Percentiles rank a stretch among this genome's conserved stretches.
Evolutionary conservation across 2,329 filamentous ascomycete genomes (phyloP).

Genomic region (Venturia effusa): DNA sequence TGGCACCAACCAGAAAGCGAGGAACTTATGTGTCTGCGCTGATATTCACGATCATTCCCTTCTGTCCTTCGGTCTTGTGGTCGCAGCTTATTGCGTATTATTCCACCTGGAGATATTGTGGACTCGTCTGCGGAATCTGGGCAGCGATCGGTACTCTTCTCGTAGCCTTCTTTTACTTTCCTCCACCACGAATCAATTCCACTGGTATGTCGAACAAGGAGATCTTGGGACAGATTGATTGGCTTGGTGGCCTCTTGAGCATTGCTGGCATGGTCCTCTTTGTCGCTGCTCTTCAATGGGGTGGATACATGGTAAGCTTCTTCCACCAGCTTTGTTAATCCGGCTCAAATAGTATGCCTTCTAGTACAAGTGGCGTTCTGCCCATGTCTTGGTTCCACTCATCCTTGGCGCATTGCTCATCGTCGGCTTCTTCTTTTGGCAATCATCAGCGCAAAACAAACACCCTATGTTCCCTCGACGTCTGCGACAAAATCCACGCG

Average conservation of each 20-base stretch:
- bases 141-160: slow-evolving; percentile 35
- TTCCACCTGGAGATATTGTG: slow-evolving; percentile 39
- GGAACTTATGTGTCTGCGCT: slow-evolving; percentile 47
- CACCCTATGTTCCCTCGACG: slow-evolving; percentile 12
- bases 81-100: slow-evolving; percentile 40
- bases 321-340: background rate
- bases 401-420: slow-evolving; percentile 12
- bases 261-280: slow-evolving; percentile 41
- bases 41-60: slow-evolving; percentile 49
- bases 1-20: slow-evolving; percentile 51
- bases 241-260: slow-evolving; percentile 39
- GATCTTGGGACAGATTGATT: slow-evolving; percentile 38
- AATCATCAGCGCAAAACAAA: slow-evolving; percentile 7
- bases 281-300: slow-evolving; percentile 37
- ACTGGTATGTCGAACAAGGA: slow-evolving; percentile 28
- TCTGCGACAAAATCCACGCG: slow-evolving; percentile 21
- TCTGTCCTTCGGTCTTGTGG: slow-evolving; percentile 47
- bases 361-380: slow-evolving; percentile 10
- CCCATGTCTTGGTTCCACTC: slow-evolving; percentile 13
- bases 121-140: slow-evolving; percentile 38
- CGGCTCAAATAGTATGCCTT: background rate
- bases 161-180: slow-evolving; percentile 41
- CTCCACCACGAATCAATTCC: slow-evolving; percentile 36
- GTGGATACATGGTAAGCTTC: slow-evolving; percentile 19
- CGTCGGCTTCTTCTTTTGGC: slow-evolving; percentile 11